Conservation (phyloP, 495 filamentous ascomycete genomes). For the Talaromyces ruber region DNA sequence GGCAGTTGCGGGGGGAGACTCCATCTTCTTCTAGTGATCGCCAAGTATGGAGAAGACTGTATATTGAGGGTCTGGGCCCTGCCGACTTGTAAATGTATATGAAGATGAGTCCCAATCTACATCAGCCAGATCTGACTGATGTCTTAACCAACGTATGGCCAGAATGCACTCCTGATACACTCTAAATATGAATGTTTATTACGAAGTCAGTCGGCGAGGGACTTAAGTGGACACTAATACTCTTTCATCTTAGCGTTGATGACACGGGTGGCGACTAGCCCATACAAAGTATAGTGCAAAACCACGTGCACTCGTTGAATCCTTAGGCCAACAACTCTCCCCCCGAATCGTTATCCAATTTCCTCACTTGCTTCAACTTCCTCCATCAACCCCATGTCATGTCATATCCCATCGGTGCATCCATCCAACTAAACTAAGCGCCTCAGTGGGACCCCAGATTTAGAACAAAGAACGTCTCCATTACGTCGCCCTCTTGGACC, state of each 20-base stretch:
- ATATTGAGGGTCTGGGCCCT: background rate
- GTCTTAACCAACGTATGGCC: too few species aligned
- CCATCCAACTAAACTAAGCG: background rate
- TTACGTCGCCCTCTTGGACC: background rate
- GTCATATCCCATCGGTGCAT: background rate
- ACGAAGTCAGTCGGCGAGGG: too few species aligned
- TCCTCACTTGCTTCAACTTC: background rate
- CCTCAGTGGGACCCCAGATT: background rate
- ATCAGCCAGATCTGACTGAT: too few species aligned
- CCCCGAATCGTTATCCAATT: background rate
- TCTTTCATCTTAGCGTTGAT: background rate
- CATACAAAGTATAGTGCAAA: background rate
- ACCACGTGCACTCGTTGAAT: background rate
- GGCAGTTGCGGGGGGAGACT: background rate
- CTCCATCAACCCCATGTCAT: background rate
- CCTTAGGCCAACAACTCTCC: background rate
- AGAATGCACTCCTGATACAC: too few species aligned
- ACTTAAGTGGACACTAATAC: background rate
- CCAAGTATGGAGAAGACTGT: too few species aligned
- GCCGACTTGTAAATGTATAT: background rate
- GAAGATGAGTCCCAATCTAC: background rate
- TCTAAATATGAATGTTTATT: too few species aligned
- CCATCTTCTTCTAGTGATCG: background rate
- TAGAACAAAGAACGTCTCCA: background rate
- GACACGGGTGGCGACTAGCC: background rate